Evolutionary conservation across 1,284 basidiomycete species (phyloP), one percentile per base, ranked within the genome.

Genomic region (Lentinula novae-zelandiae): DNA sequence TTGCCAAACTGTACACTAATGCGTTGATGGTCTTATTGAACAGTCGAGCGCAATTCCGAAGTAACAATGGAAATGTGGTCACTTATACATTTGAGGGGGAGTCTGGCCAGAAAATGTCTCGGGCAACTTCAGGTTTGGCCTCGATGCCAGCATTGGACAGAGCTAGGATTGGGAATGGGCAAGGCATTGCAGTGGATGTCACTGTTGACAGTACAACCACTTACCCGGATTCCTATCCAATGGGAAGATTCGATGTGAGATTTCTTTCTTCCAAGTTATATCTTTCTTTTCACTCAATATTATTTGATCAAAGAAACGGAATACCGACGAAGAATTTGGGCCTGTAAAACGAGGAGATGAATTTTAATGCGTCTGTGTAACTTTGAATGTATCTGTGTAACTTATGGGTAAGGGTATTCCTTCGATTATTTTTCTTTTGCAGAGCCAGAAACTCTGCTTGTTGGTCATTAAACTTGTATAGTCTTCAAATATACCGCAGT

Each of bases 1-100:
- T 57, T 6, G 56, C 42, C 6, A 57, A 57, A 22, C 56, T 57
- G 42, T 57, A 57, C 34, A 48, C 56, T 15, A 57, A 57, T 33
- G 48, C 56, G 3, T 48, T 57, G 42, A 57, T 57, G 56, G 56
- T 48, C 13, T 48, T 57, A 10, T 38, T 57, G 33, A 57, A 57
- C 44, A 49, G 44, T 20, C 56, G 56, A 17, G 50, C 50, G 50
- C 31, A 31, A 17, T 20, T 46, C 22, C 44, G 44, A 46, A 36
- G n/a, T 8, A 52, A 52, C 34, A 33, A 10, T 34, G 50, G 31
- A 7, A 31, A 33, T 34, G 50, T 36, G 13, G 10, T 36, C 50
- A 52, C 31, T 20, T 52, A 52, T 36, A 52, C 50, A 33, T 52
- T 27, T 27, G 50, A 31, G 7, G 50, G 50, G 5, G 50, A 52